Evolutionary conservation across 2,329 filamentous ascomycete species (phyloP).

Genomic region (Chaetomiaceae sp.): DNA sequence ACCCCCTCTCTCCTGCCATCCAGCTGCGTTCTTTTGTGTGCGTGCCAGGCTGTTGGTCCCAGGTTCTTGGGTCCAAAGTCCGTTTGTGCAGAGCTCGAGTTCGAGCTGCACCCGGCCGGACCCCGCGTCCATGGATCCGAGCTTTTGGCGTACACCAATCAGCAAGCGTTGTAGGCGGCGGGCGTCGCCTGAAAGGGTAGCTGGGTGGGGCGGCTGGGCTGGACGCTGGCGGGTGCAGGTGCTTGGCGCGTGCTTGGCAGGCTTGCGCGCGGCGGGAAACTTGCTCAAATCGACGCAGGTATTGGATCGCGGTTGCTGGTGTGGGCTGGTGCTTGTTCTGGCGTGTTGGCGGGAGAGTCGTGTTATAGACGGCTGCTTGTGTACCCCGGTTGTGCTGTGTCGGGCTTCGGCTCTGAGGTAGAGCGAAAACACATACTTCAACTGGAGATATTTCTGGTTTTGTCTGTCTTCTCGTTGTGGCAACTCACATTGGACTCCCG

Average conservation of each 20-base stretch:
- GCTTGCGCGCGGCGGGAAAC: slow-evolving; percentile 27
- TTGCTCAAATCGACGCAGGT: slow-evolving; percentile 38
- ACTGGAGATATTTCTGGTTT: too few species aligned
- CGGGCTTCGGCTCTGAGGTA: too few species aligned
- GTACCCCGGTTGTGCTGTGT: too few species aligned
- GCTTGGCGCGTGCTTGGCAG: slow-evolving; percentile 5
- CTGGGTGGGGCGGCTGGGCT: background rate
- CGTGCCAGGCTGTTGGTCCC: background rate
- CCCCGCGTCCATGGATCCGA: too few species aligned
- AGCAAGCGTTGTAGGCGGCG: too few species aligned
- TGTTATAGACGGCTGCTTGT: background rate
- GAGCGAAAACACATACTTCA: too few species aligned
- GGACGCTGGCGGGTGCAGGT: background rate
- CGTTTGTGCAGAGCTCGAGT: too few species aligned
- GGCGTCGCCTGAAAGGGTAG: background rate
- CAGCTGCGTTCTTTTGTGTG: background rate
- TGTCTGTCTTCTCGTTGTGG: too few species aligned
- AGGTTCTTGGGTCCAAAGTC: too few species aligned
- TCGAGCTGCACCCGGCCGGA: too few species aligned
- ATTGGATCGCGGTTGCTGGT: background rate
- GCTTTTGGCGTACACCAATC: too few species aligned
- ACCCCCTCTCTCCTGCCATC: background rate
- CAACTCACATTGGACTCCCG: too few species aligned
- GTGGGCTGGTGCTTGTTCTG: background rate
- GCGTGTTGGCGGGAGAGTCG: background rate